Base-by-base conservation (phyloP, 345 rosid species). In the Mangifera indica region DNA sequence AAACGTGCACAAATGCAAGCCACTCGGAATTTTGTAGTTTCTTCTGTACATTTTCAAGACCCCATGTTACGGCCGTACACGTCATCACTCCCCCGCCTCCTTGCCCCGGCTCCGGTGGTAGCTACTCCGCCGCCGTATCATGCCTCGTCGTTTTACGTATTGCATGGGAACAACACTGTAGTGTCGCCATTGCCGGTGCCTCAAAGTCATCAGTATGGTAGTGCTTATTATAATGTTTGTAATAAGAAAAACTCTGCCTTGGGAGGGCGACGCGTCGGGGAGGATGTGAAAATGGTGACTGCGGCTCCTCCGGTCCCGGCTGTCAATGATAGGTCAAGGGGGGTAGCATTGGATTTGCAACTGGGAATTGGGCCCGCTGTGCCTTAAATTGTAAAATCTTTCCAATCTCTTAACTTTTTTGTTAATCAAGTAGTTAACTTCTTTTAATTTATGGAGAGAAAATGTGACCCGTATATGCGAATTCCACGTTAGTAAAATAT, bases 1-100 rank as follows among this genome's bases (percentile, higher is more conserved):
- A 93, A 93, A 79, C 88, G 93, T 0, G 91, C 92, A 18, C 98
- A 88, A 70, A 76, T 93, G 80, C 78, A 86, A 77, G 90, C 96
- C 56, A 70, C 61, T 72, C 84, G 85, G 2, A 76, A 48, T 37
- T 34, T 75, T 37, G 10, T 37, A 24, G 74, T 80, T 21, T 77
- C 78, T 69, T 74, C 72, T 0, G 34, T 72, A 42, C 69, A 74
- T 60, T 72, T 26, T 13, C 70, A 69, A 25, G 78, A 85, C 68
- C 87, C 93, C 20, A 81, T 89, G 77, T 63, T 87, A 72, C 95
- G 11, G 82, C 88, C 72, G 9, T 93, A 85, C 21, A 54, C 84
- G 4, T 89, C 84, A 18, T 89, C 84, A 18, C 76, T 78, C 5
- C 86, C 88, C 9, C 91, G 82, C 53, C 90, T 87, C 63, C 84